Evolutionary conservation across 2,329 filamentous ascomycete genomes (phyloP), one percentile per base, ranked within the genome.

Genomic region (Phialophora expanda): DNA sequence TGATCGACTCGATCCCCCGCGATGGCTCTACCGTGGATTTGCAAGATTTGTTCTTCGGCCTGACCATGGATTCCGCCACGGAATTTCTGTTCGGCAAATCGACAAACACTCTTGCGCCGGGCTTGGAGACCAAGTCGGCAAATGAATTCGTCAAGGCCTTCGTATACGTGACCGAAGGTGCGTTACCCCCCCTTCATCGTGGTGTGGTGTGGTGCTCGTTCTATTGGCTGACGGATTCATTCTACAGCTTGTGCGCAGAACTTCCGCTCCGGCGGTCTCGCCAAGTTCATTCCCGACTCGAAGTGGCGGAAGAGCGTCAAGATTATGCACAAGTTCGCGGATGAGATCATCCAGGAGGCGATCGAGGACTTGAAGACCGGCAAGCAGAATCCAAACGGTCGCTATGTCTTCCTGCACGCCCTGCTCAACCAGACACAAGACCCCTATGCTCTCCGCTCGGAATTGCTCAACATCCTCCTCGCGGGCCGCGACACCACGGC

Each of bases 21-120:
- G 78, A 85, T 64, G 82, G 87, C 55, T 76, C 79, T 1, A 82
- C 80, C 0, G 81, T 90, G 9, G 85, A 90, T 70, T 77, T 90
- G 30, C 85, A 87, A 71, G 82, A 84, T 11, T 48, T 69, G 8
- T 88, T 90, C 73, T 90, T 90, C 72, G 82, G 84, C 61, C 81
- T 90, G 73, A 89, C 88, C 0, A 80, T 91, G 20, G 88, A 91
- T 67, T 85, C 86, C 0, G 86, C 88, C 0, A 90, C 88, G 0
- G 86, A 89, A 54, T 89, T 91, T 69, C 77, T 91, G 4, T 88
- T 91, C 55, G 89, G 89, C 6, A 79, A 86, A 55, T 85, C 82
- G 58, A 82, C 68, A 24, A 66, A 67, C 34, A 65, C 66, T 3
- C 67, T 70, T 24, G 66, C 69, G 2, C 66, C 69, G 5, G 66